Conservation (phyloP, 257 asterid genomes). For the Solanum arcanum region DNA sequence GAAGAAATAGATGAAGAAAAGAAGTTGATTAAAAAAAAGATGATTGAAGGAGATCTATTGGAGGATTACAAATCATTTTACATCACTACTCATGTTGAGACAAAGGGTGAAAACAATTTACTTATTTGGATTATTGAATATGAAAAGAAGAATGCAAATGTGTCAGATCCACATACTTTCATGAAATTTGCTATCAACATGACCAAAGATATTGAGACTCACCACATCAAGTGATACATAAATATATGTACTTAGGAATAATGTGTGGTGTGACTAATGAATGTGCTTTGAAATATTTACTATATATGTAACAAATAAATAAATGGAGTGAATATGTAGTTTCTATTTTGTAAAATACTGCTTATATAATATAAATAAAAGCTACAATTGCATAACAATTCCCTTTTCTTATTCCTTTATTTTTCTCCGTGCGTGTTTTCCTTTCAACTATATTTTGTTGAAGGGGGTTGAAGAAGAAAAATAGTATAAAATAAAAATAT, state of each 20-base stretch:
- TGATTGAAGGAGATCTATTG: conserved; percentile 1
- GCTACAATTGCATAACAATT: too few species aligned
- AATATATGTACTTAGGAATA: not conserved
- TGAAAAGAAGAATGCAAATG: not conserved
- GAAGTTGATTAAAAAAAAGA: too few species aligned
- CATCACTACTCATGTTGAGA: not conserved
- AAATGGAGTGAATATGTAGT: too few species aligned
- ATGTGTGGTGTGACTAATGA: too few species aligned
- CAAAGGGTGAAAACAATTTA: not conserved
- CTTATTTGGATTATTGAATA: conserved; percentile 3
- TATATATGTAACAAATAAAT: too few species aligned
- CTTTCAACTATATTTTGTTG: too few species aligned
- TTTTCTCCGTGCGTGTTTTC: too few species aligned
- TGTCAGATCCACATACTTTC: not conserved
- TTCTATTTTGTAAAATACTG: too few species aligned
- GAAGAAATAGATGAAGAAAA: not conserved
- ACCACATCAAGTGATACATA: not conserved
- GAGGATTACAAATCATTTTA: conserved; percentile 1
- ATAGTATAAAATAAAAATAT: not conserved
- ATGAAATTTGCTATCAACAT: not conserved
- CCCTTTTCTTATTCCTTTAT: too few species aligned
- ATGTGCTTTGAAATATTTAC: too few species aligned
- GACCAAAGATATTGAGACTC: conserved; percentile 8
- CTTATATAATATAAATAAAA: too few species aligned
- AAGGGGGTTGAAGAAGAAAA: too few species aligned